Conservation (phyloP, 306 rosid species). For the Cucurbita ficifolia region DNA sequence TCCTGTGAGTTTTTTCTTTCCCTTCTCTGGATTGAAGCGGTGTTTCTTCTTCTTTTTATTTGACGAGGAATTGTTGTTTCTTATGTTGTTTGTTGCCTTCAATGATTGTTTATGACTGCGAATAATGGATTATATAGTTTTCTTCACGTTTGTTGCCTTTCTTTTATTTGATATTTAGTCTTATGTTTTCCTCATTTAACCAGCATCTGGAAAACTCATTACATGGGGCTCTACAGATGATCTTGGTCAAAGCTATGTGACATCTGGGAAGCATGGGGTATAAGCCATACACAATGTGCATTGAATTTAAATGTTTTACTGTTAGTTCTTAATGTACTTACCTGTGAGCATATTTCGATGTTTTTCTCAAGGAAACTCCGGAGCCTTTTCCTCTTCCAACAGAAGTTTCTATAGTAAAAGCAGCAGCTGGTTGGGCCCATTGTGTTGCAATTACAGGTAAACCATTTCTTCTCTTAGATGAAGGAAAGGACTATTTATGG, state of each 20-base stretch:
- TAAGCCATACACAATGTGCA: conserved; percentile 1
- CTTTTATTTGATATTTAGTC: background rate
- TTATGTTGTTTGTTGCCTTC: background rate
- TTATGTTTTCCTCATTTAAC: conserved; percentile 6
- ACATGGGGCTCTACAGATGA: conserved; percentile 98
- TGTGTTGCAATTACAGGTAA: conserved; percentile 77
- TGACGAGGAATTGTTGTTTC: background rate
- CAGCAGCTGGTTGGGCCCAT: conserved; percentile 96
- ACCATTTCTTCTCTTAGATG: conserved; percentile 10
- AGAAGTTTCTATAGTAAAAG: conserved; percentile 48
- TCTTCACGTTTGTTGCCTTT: conserved; percentile 2
- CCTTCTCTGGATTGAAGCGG: background rate
- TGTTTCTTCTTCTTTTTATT: background rate
- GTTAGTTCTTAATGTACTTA: conserved; percentile 6
- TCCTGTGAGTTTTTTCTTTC: background rate
- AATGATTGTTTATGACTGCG: background rate
- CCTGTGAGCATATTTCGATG: conserved; percentile 12
- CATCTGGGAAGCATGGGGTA: conserved; percentile 98
- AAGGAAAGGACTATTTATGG: background rate
- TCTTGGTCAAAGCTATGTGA: conserved; percentile 89
- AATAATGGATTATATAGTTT: background rate
- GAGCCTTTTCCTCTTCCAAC: conserved; percentile 86
- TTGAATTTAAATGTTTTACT: background rate
- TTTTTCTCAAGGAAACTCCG: conserved; percentile 61
- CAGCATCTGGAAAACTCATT: conserved; percentile 76